Evolutionary conservation across 140 eudicot genomes (phyloP).

Genomic region (Erigeron philadelphicus): DNA sequence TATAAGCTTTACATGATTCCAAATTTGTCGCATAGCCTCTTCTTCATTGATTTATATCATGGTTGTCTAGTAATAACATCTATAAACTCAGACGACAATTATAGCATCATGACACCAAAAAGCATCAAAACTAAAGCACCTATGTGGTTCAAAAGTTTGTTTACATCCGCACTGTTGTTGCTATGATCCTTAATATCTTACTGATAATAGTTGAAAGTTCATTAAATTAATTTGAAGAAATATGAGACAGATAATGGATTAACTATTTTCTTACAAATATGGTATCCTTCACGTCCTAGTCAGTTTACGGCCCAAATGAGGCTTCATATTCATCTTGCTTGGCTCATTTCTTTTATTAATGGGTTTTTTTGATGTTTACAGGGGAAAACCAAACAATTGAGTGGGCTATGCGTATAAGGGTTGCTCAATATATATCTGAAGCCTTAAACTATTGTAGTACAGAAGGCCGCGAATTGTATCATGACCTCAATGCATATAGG

Average conservation of each 20-base stretch:
- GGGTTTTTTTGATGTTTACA: constrained; percentile 22
- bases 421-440: constrained; percentile 76
- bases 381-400: constrained; percentile 98
- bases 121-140: background rate
- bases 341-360: background rate
- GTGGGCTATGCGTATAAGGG: constrained; percentile 95
- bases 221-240: background rate
- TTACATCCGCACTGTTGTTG: background rate
- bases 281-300: background rate
- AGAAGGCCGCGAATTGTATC: constrained; percentile 73
- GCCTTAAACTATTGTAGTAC: constrained; percentile 76
- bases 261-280: background rate
- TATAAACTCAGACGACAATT: background rate
- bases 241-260: background rate
- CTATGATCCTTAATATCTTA: background rate
- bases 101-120: background rate
- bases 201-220: background rate
- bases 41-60: background rate
- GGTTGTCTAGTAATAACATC: background rate
- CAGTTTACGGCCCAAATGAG: background rate
- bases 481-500: constrained; percentile 88
- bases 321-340: background rate
- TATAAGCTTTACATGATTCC: background rate
- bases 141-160: background rate
- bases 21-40: background rate